Evolutionary conservation across 2,329 filamentous ascomycete species (phyloP).

Genomic region (Boeremia lycopersici): DNA sequence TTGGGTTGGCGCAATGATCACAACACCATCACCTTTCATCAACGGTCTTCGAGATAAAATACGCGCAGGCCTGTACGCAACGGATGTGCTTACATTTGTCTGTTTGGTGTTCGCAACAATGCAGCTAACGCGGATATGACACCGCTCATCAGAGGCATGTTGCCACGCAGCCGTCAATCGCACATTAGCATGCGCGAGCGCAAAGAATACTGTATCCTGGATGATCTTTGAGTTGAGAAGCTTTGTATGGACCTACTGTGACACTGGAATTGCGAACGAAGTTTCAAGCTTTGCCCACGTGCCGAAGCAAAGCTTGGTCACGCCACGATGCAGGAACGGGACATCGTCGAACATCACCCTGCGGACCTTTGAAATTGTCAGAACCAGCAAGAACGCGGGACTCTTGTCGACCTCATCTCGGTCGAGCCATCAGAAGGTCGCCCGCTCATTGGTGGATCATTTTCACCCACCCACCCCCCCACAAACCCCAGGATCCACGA

Average conservation of each 20-base stretch:
- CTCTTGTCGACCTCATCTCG: background rate
- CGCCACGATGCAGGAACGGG: slow-evolving; percentile 8
- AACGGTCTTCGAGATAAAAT: background rate
- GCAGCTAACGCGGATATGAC: no score
- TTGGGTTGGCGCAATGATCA: background rate
- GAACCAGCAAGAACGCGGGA: background rate
- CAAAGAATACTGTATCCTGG: no score
- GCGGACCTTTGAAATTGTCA: background rate
- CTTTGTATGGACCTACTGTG: no score
- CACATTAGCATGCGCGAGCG: no score
- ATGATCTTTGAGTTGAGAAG: background rate
- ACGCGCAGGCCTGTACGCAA: background rate
- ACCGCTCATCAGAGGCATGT: no score
- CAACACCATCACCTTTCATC: background rate
- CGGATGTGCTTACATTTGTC: no score
- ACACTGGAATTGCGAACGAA: no score
- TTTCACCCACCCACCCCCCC: slow-evolving; percentile 19
- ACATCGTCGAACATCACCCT: background rate
- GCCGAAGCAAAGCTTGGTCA: slow-evolving; percentile 7
- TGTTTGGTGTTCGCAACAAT: no score
- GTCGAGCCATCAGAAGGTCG: background rate
- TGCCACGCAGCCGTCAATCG: no score
- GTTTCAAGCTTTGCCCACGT: slow-evolving; percentile 9
- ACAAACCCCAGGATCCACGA: slow-evolving; percentile 17
- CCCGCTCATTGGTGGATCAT: slow-evolving; percentile 31